These are phyloP conservation scores for Fusarium sambucinum DNA, from an alignment of 2,329 filamentous ascomycete species.

Conservation along the genomic window DNA sequence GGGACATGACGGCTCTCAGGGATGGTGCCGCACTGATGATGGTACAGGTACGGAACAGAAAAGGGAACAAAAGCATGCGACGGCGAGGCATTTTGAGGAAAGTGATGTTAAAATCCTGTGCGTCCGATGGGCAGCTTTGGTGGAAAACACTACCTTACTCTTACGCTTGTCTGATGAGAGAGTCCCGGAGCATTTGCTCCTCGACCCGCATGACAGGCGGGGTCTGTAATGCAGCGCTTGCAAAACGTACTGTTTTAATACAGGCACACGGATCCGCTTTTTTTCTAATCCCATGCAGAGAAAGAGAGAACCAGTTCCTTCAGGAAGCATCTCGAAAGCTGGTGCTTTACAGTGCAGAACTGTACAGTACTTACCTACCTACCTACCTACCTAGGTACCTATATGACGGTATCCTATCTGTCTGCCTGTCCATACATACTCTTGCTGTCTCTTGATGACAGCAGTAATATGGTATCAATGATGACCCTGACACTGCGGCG, in stretches of 20 bases:
- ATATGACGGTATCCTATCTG: neutral
- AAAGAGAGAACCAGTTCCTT: slow-evolving; percentile 12
- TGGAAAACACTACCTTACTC: slow-evolving; percentile 40
- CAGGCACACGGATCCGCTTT: slow-evolving; percentile 32
- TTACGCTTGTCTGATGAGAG: slow-evolving; percentile 44
- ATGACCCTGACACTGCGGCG: neutral
- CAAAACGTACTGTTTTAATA: slow-evolving; percentile 35
- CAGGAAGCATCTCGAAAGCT: slow-evolving; percentile 6
- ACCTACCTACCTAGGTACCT: no score
- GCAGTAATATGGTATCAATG: neutral
- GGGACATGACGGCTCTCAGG: slow-evolving; percentile 40
- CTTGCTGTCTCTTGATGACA: neutral
- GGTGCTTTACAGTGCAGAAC: neutral
- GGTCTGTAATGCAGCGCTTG: slow-evolving; percentile 50
- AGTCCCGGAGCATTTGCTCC: slow-evolving; percentile 54
- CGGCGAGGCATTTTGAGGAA: slow-evolving; percentile 51
- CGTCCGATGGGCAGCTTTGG: slow-evolving; percentile 45
- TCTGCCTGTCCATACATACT: neutral
- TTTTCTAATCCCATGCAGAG: slow-evolving; percentile 4
- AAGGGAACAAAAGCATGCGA: slow-evolving; percentile 43
- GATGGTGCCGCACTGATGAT: slow-evolving; percentile 32
- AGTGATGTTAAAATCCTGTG: slow-evolving; percentile 47
- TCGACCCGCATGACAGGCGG: slow-evolving; percentile 48
- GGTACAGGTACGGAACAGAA: slow-evolving; percentile 16
- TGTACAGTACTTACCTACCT: neutral